Base-by-base conservation (phyloP, 495 filamentous ascomycete genomes). In the Penicillium taxi region DNA sequence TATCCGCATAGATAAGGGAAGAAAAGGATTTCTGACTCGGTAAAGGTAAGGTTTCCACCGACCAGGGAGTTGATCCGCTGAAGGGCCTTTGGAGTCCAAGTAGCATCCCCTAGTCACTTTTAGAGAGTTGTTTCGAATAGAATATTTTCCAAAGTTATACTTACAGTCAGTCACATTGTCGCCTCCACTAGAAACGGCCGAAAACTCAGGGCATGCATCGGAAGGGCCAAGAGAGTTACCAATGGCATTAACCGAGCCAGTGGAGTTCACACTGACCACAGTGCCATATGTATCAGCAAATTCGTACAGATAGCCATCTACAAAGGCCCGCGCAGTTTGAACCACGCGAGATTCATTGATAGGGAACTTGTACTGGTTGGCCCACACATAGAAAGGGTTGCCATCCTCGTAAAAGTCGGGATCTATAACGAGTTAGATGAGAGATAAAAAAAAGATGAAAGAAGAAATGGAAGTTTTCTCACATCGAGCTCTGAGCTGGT, bases 1-100 rank as follows among this genome's bases (percentile, higher is more conserved):
- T 76, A 78, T 6, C 69, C 75, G 45, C 76, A 80, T 4, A 80
- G 53, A 34, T 77, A 77, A 0, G 76, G 74, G 44, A 80, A 72
- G 34, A 69, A 60, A 14, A 47, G 54, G 13, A 77, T 59, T 38
- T 78, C 72, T 13, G 50, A 50, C 35, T 67, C 56, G 4, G 54
- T 62, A 39, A 78, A 63, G 14, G 63, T 66, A 12, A 78, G 55
- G 34, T 69, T 62, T 1, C 74, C 73, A 9, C 47, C 39, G 26
- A 78, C 52, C 30, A 72, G 29, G 3, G 38, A 41, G 36, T 75
- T 70, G 21, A 80, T 47, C 2, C 74, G 67, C 21, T 61, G 49
- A 11, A 63, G 56, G 24, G 72, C 64, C 5, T 66, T 61, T 0
- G 75, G 73, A 1, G 70, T 60, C 50, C 70, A 77, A 31, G 70